Percentiles rank a stretch among this genome's conserved stretches.
phyloP scores from a whole-genome alignment of 2,329 filamentous ascomycete genomes.

The Nigrograna mackinnonii region DNA sequence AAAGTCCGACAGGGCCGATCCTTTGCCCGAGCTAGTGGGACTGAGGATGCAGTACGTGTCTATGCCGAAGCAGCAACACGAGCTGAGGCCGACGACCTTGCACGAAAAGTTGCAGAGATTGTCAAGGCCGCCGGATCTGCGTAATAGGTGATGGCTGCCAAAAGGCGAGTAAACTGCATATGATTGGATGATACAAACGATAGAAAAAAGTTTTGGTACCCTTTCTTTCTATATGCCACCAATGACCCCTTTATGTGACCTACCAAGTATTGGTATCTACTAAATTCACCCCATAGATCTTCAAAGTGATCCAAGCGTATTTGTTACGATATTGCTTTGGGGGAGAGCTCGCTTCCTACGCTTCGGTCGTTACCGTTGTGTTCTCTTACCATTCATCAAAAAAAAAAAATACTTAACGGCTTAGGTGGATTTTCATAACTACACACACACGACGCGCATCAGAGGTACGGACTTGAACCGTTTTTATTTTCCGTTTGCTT shows the following conservation, averaged over 20 bases:
- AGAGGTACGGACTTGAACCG: too few species aligned
- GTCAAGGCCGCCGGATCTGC: constrained; percentile 56
- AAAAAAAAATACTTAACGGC: too few species aligned
- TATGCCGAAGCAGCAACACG: constrained; percentile 93
- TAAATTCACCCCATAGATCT: too few species aligned
- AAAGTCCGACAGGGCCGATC: constrained; percentile 89
- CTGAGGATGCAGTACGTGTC: constrained; percentile 93
- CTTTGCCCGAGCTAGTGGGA: constrained; percentile 91
- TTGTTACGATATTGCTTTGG: too few species aligned
- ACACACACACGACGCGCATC: too few species aligned
- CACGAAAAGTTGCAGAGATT: constrained; percentile 77
- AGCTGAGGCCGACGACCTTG: constrained; percentile 88
- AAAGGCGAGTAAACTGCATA: not conserved
- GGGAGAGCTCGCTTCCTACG: too few species aligned
- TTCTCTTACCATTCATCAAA: too few species aligned
- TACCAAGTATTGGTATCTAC: not conserved
- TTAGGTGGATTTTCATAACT: too few species aligned
- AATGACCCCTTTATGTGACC: too few species aligned
- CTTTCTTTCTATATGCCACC: too few species aligned
- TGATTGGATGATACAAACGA: constrained; percentile 16
- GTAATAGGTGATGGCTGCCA: constrained; percentile 10
- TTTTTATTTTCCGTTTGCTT: constrained; percentile 1
- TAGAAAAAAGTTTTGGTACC: constrained; percentile 24
- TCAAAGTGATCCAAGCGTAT: too few species aligned
- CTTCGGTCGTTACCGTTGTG: too few species aligned